Evolutionary conservation across 1,284 basidiomycete species (phyloP), one percentile per base, ranked within the genome.

Genomic region (Bjerkandera adusta): DNA sequence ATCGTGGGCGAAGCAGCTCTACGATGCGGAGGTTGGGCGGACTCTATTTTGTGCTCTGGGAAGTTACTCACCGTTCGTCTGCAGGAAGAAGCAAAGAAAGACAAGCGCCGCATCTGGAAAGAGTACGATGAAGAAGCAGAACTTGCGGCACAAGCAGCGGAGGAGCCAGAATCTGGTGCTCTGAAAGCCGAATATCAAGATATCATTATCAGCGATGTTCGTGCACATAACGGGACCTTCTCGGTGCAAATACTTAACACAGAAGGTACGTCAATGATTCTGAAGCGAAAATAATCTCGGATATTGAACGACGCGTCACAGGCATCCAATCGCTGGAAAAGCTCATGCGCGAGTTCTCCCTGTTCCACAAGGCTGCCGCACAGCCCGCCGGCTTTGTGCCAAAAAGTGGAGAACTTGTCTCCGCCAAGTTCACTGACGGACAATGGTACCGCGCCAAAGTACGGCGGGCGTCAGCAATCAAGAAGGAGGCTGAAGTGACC

Each of bases 401-500:
- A 2, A 83, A 79, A 60, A 79, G 77, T 15, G 94, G 94, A 22
- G 94, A 97, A 51, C 75, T 97, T 18, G 91, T 98, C 15, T 92
- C 92, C 18, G 94, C 88, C 7, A 89, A 89, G 63, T 92, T 90
- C 67, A 89, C 85, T 16, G 93, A 97, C 66, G 87, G 90, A 20
- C 78, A 85, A 49, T 97, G 94, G 94, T 97, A 97, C 67, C 88
- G 94, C 47, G 94, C 94, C 34, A 89, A 84, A 69, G 85, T 97
- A 53, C 85, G 86, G 50, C 80, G 88, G 29, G 73, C 82, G 20
- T 94, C 89, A 27, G 81, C 85, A 3, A 61, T 91, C 41, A 95
- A 93, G 71, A 92, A 89, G 64, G 88, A 92, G 66, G 90, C 87
- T 2, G 90, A 93, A 62, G 84, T 94, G 30, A 87, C 83, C 5